Percentiles rank a stretch among this genome's conserved stretches.
Evolutionary conservation across 2,329 filamentous ascomycete species (phyloP).

Genomic region (Xylariaceae sp.): DNA sequence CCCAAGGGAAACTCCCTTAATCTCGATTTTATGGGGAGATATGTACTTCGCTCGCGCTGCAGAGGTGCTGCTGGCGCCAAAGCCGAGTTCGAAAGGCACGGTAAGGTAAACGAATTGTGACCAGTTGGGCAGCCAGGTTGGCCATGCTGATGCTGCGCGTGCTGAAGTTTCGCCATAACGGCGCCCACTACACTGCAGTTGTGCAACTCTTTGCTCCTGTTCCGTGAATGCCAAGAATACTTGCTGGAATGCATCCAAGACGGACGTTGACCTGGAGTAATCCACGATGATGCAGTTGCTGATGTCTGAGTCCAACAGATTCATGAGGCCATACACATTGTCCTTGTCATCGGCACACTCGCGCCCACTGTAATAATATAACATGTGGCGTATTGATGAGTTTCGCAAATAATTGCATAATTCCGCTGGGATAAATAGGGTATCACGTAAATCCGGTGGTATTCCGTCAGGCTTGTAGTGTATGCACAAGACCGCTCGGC

Average conservation of each 20-base stretch:
- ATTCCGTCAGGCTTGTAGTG: not conserved
- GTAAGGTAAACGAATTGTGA: not conserved
- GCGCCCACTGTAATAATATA: not conserved
- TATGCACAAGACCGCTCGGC: constrained; percentile 16
- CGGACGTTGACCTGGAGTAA: constrained; percentile 5
- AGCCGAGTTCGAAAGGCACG: not conserved
- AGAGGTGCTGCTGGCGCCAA: constrained; percentile 21
- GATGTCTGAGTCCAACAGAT: constrained; percentile 7
- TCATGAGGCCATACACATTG: constrained; percentile 28
- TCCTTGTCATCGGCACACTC: constrained; percentile 21
- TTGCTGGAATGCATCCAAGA: constrained; percentile 14
- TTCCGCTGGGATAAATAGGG: not conserved
- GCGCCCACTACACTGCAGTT: not conserved
- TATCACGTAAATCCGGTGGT: not conserved
- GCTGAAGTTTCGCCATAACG: too few species aligned
- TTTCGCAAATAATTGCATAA: not conserved
- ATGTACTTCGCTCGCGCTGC: constrained; percentile 2
- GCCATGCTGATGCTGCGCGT: constrained; percentile 11
- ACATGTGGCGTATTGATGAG: not conserved
- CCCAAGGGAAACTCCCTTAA: constrained; percentile 15
- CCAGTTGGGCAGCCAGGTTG: constrained; percentile 29
- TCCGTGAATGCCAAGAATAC: constrained; percentile 14
- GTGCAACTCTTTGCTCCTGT: constrained; percentile 10
- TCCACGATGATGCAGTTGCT: constrained; percentile 10
- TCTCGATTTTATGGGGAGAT: constrained; percentile 9